phyloP scores from a whole-genome alignment of 306 rosid species.

The Alnus rubra region DNA sequence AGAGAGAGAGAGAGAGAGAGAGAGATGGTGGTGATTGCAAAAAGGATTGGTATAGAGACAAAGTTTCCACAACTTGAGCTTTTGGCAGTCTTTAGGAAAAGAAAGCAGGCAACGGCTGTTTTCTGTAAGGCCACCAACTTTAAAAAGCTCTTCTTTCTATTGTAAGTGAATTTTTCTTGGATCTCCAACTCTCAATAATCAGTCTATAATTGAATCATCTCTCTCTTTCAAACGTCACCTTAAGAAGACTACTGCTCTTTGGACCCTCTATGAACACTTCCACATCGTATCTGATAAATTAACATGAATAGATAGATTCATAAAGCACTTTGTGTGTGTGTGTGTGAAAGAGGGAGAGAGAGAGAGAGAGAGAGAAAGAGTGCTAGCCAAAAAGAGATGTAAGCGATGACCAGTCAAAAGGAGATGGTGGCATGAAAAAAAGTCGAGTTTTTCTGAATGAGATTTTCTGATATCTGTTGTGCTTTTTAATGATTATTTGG shows the following conservation, averaged over 20 bases:
- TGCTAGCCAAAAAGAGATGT: background rate
- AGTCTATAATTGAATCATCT: conserved; percentile 24
- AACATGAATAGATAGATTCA: background rate
- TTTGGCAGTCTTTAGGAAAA: conserved; percentile 72
- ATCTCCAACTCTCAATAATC: conserved; percentile 46
- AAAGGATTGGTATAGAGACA: conserved; percentile 64
- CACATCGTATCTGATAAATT: background rate
- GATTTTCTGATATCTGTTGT: background rate
- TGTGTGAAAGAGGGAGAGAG: background rate
- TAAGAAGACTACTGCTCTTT: background rate
- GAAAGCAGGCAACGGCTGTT: conserved; percentile 39
- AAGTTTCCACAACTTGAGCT: conserved; percentile 79
- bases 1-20: conserved; percentile 22
- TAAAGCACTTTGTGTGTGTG: background rate
- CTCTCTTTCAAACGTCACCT: conserved; percentile 16
- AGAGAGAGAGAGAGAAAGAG: background rate
- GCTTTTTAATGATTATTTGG: background rate
- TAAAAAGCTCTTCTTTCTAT: conserved; percentile 32
- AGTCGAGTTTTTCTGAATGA: background rate
- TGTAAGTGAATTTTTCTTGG: conserved; percentile 57
- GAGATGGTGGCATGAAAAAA: background rate
- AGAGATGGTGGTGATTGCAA: conserved; percentile 34
- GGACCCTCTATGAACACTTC: background rate
- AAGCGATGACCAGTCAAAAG: background rate
- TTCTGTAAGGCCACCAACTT: conserved; percentile 43